Evolutionary conservation across 306 rosid genomes (phyloP).

Genomic region (Casuarina equisetifolia): DNA sequence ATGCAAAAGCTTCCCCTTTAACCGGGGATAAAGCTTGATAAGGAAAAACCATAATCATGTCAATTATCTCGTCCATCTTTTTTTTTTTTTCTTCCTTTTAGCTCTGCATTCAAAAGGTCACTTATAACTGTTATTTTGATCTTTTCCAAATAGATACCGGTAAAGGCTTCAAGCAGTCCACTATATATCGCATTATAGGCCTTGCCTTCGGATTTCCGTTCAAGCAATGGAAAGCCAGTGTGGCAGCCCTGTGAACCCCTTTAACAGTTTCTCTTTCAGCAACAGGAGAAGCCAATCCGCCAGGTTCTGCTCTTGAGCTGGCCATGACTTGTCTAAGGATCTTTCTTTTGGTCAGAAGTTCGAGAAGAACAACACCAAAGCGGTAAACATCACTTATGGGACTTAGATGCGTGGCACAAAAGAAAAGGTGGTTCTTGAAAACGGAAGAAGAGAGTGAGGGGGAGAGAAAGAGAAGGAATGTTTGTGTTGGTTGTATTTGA

Average conservation of each 20-base stretch:
- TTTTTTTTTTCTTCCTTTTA: conserved; percentile 13
- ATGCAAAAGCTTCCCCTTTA: conserved; percentile 5
- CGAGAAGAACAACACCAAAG: conserved; percentile 91
- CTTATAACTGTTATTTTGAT: conserved; percentile 46
- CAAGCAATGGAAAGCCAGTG: conserved; percentile 88
- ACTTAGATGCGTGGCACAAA: conserved; percentile 73
- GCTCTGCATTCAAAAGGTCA: conserved; percentile 42
- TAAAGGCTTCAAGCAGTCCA: conserved; percentile 94
- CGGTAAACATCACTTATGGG: conserved; percentile 96
- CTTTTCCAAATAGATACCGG: conserved; percentile 48
- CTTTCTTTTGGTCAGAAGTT: conserved; percentile 85
- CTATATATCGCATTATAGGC: conserved; percentile 92
- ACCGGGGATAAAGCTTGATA: conserved; percentile 14
- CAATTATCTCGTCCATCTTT: conserved; percentile 29
- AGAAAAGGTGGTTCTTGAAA: neutral
- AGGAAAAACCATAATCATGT: conserved; percentile 13
- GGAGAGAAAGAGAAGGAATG: too few relatives aligned
- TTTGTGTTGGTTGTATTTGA: too few relatives aligned
- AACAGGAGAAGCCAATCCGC: conserved; percentile 95
- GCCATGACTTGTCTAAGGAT: conserved; percentile 72
- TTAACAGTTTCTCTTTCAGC: conserved; percentile 83
- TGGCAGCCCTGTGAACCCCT: conserved; percentile 84
- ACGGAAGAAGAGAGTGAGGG: too few relatives aligned
- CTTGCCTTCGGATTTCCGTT: conserved; percentile 94
- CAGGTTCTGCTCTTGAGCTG: conserved; percentile 87